Base-by-base conservation (phyloP, 1,139 yeast species). In the Candida sp. region DNA sequence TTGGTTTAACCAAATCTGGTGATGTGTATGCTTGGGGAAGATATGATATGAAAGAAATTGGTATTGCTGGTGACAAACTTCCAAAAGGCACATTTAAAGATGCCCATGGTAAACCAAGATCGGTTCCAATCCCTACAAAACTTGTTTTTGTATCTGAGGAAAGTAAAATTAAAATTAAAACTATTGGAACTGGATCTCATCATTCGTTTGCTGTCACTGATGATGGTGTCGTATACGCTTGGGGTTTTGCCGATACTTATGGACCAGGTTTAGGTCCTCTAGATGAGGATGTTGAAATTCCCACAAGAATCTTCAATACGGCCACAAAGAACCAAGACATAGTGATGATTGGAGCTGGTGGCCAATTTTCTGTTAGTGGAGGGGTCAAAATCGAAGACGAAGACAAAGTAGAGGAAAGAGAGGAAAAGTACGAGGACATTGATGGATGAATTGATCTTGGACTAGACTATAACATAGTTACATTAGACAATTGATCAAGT, bases 161-260 rank as follows among this genome's bases (percentile, higher is more conserved):
- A 11, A 51, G 54, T 11, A 53, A 52, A 22, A 64, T 74, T 29
- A 75, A 77, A 37, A 75, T 86, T 55, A 84, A 81, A 56, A 63
- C 75, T 5, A 72, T 91, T 38, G 86, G 95, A 5, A 81, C 85
- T 40, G 99, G 99, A 1, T 85, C 96, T 1, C 98, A 93, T 56
- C 99, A 93, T 61, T 86, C 95, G 0, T 68, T 93, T 48, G 97
- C 97, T 2, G 77, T 91, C 4, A 82, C 95, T 6, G 79, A 74
- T 32, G 91, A 88, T 53, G 99, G 99, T 5, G 70, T 87, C 45
- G 87, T 83, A 1, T 93, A 84, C 69, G 80, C 97, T 1, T 93
- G 99, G 99, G 99, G 99, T 1, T 93, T 91, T 61, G 97, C 95
- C 39, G 98, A 91, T 52, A 90, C 97, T 0, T 93, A 88, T 61